Evolutionary conservation across 768 basidiomycete genomes (phyloP), one percentile per base, ranked within the genome.

Genomic region (Megacollybia marginata): DNA sequence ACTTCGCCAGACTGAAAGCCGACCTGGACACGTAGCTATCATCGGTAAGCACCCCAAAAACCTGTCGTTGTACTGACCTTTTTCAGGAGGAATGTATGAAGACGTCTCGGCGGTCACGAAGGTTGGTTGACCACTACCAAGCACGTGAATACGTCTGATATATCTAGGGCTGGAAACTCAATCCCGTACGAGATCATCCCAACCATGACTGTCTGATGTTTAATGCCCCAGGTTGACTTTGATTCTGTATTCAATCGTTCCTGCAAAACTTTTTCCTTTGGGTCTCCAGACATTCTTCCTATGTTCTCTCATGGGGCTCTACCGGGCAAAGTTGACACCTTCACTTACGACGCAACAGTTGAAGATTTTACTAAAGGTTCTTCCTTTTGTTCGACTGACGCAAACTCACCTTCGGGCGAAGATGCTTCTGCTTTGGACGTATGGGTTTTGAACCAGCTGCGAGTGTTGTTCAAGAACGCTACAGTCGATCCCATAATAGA

Each of bases 231-330:
- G 73, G 72, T 92, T 46, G 80, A 90, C 57, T 92, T 93, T 60
- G 90, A 93, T 63, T 90, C 88, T 1, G 80, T 92, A 12, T 89
- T 93, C 64, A 93, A 92, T 58, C 85, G 82, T 57, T 90, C 88
- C 2, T 76, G 73, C 35, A 69, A 75, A 18, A 88, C 88, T 0
- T 93, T 81, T 60, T 85, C 87, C 1, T 92, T 93, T 52, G 91
- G 91, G 1, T 88, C 85, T 2, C 91, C 91, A 0, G 91, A 93
- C 62, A 93, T 93, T 47, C 64, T 92, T 5, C 89, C 88, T 2
- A 92, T 93, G 85, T 93, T 93, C 57, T 69, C 79, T 8, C 73
- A 78, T n/a, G 87, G 88, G 15, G 86, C 88, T 1, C 72, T 72
- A 0, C 77, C 78, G 0, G 82, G 79, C 0, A 85, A 76, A 57